Evolutionary conservation across 495 filamentous ascomycete species (phyloP), one percentile per base, ranked within the genome.

Genomic region (Copromyces sp.): DNA sequence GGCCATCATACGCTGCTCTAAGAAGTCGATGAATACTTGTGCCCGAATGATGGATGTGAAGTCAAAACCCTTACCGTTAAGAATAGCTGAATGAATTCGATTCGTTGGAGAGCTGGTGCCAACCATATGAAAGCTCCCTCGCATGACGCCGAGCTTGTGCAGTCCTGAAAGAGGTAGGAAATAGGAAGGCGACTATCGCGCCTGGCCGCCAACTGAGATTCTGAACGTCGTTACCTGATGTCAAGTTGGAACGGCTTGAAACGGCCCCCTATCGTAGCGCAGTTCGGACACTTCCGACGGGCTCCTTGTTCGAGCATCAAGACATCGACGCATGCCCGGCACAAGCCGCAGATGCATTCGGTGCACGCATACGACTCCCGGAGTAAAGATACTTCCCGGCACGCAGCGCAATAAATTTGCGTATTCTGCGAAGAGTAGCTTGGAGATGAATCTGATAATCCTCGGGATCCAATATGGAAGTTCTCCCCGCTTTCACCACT

Each of bases 291-390:
- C 73, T 88, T 89, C 72, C 88, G 84, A 37, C 86, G 83, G 9
- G 86, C 85, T 11, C 87, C 86, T 78, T 88, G 87, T 77, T 89
- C 87, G 68, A 83, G 82, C 82, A 93, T 91, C 71, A 95, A 87
- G 74, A 92, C 89, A 74, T 92, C 89, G 20, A 97, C 93, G 73
- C 94, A 97, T 53, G 92, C 91, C 70, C 88, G 90, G 77, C 94
- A 97, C 68, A 97, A 86, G 3, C 94, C 94, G 78, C 93, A 95
- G 69, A 97, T 97, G 79, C 94, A 97, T 78, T 97, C 94, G 0
- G 94, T 97, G 81, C 94, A 97, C 14, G 94, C 94, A 78, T 92
- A 97, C 39, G 91, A 93, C 72, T 94, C 91, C 72, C 89, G 89
- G 61, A 97, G 81, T 3, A 91, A 80, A 73, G 90, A 93, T 4